phyloP scores from a whole-genome alignment of 495 filamentous ascomycete species.

The Annulohypoxylon maeteangense region DNA sequence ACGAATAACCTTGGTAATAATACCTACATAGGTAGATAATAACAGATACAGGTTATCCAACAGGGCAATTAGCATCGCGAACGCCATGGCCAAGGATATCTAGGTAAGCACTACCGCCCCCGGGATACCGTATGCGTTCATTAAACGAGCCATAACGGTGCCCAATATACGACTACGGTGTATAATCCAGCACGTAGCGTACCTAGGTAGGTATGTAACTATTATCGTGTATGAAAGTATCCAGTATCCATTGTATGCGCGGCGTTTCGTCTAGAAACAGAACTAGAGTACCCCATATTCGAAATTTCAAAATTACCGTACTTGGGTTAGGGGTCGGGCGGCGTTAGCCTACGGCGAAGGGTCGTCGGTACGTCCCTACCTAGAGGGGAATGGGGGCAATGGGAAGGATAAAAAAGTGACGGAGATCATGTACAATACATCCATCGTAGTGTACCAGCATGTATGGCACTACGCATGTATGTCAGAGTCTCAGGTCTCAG shows the following conservation, averaged over 20 bases:
- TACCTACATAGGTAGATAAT: slow-evolving; percentile 3
- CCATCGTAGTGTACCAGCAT: background rate
- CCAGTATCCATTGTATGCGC: background rate
- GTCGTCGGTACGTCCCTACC: background rate
- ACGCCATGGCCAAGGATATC: background rate
- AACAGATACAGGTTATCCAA: background rate
- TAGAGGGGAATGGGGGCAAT: background rate
- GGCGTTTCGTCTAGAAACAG: background rate
- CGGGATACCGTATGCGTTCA: background rate
- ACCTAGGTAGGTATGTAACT: background rate
- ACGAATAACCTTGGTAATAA: slow-evolving; percentile 6
- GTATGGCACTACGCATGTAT: no score
- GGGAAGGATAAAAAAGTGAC: background rate
- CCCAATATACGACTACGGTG: background rate
- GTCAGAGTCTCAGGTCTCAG: background rate
- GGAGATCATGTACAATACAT: background rate
- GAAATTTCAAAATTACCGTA: slow-evolving; percentile 5
- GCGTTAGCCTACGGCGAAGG: slow-evolving; percentile 4
- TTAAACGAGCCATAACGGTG: slow-evolving; percentile 20
- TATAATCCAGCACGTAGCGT: background rate
- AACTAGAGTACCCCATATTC: slow-evolving; percentile 1
- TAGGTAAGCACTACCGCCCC: background rate
- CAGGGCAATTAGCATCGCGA: background rate
- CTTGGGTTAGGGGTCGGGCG: slow-evolving; percentile 2
- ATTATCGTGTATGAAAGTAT: no score